Base-by-base conservation (phyloP, 148 eudicot genomes). In the Fagopyrum tataricum region DNA sequence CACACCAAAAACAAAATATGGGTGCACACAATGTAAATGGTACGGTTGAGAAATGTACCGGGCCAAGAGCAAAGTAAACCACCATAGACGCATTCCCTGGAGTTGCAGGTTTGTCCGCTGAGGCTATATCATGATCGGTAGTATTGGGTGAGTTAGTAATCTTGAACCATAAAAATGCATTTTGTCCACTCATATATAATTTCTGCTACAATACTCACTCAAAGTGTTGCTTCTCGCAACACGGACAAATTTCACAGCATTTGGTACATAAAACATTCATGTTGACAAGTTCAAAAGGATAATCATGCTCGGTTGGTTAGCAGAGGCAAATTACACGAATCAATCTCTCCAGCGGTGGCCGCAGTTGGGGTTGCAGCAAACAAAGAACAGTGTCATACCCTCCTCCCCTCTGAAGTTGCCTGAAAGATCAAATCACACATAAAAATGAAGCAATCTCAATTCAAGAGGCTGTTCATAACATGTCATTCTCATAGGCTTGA, bases 351-450 rank as follows among this genome's bases (percentile, higher is more conserved):
- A 89, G 46, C 92, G 88, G 73, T 87, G 81, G 53, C 97, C 97
- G 75, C 97, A 91, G 79, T 77, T 91, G 1, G 97, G 93, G 78
- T 91, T 91, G 86, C 94, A 89, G 89, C 97, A 91, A 37, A 91
- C 94, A 44, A 89, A 91, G 87, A 89, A 91, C 75, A 91, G 76
- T 4, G 91, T 89, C 97, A 93, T 90, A 77, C 97, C 96, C 78
- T 90, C 96, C 78, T 92, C 97, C 62, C 97, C 97, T 72, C 97
- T 85, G 4, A 87, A 70, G 96, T 87, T 43, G 97, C 96, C 97
- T 92, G 87, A 56, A 70, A 17, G 71, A 59, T 3, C 42, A 14
- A 64, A 40, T 4, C 70, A 51, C 26, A 61, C 11, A 49, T 2
- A 42, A 61, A 75, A 53, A 21, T 58, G 21, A 23, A 58, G n/a